Evolutionary conservation across 768 basidiomycete species (phyloP).

Genomic region (Suillus placidus): DNA sequence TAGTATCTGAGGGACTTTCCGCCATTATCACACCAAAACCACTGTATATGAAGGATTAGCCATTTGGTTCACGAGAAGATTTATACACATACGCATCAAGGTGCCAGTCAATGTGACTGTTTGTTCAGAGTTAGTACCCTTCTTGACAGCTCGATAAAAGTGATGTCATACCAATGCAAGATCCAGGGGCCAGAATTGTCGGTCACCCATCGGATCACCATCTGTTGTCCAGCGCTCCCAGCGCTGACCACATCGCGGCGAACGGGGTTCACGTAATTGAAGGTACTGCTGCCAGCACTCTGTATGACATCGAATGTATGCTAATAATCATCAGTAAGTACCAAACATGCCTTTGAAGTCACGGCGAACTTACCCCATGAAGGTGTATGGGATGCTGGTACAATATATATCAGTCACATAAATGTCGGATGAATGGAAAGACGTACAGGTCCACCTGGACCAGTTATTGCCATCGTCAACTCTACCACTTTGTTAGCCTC

Average conservation of each 20-base stretch:
- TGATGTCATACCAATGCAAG: constrained; percentile 18
- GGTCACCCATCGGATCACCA: constrained; percentile 49
- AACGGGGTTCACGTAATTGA: constrained; percentile 57
- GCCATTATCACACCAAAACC: constrained; percentile 36
- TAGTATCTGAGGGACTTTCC: constrained; percentile 20
- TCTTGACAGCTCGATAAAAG: not conserved
- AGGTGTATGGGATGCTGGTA: constrained; percentile 46
- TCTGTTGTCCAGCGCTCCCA: constrained; percentile 24
- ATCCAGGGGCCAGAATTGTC: constrained; percentile 54
- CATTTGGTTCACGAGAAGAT: not conserved
- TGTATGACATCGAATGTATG: constrained; percentile 49
- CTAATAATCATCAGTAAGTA: constrained; percentile 21
- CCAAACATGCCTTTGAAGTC: not conserved
- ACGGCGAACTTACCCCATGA: constrained; percentile 38
- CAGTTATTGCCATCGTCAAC: constrained; percentile 14
- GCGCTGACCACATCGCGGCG: constrained; percentile 47
- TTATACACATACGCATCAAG: constrained; percentile 17
- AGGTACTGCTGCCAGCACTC: constrained; percentile 36
- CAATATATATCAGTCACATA: constrained; percentile 4
- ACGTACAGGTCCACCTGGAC: constrained; percentile 11
- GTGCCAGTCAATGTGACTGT: constrained; percentile 25
- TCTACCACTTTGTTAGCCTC: constrained; percentile 32
- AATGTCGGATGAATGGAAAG: not conserved
- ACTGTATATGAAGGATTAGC: constrained; percentile 10
- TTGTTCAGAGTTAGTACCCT: not conserved